Percentiles rank a stretch among this genome's conserved stretches.
phyloP scores from a whole-genome alignment of 2,329 filamentous ascomycete species.

The Decorospora gaudefroyi region DNA sequence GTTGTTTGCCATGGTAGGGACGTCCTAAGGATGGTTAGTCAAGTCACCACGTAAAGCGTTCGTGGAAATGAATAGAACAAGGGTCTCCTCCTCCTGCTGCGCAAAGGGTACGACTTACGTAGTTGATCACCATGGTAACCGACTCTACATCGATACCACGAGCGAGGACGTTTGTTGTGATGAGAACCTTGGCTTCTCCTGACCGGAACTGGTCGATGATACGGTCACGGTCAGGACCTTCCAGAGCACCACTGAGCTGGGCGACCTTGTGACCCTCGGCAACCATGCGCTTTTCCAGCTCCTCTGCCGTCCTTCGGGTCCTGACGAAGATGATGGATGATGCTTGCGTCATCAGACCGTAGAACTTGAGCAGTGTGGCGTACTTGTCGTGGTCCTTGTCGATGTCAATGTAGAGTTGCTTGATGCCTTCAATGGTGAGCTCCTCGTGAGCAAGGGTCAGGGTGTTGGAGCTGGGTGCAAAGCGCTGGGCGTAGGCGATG shows the following conservation, averaged over 20 bases:
- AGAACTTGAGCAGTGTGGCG: constrained; percentile 84
- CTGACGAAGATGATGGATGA: constrained; percentile 98
- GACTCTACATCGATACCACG: constrained; percentile 91
- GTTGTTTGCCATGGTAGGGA: constrained; percentile 62
- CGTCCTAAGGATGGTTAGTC: constrained; percentile 54
- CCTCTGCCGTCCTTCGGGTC: constrained; percentile 82
- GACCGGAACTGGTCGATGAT: constrained; percentile 85
- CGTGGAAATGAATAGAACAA: background rate
- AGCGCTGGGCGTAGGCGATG: constrained; percentile 78
- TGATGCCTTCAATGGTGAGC: constrained; percentile 94
- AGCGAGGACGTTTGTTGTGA: constrained; percentile 94
- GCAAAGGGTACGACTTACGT: constrained; percentile 59
- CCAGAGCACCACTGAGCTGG: constrained; percentile 84
- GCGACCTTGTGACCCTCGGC: constrained; percentile 90
- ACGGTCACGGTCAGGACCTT: constrained; percentile 79
- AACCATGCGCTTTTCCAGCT: constrained; percentile 85
- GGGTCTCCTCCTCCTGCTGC: no score
- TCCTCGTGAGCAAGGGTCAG: constrained; percentile 89
- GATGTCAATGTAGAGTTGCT: constrained; percentile 97
- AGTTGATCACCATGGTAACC: constrained; percentile 98
- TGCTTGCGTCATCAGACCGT: constrained; percentile 93
- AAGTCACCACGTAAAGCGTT: background rate
- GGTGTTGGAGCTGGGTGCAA: constrained; percentile 82
- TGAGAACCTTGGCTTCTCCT: constrained; percentile 90
- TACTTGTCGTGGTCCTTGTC: constrained; percentile 82